These are phyloP conservation scores for Isabelozyma rhagii DNA, from an alignment of 805 yeast genomes.

Conservation along the genomic window DNA sequence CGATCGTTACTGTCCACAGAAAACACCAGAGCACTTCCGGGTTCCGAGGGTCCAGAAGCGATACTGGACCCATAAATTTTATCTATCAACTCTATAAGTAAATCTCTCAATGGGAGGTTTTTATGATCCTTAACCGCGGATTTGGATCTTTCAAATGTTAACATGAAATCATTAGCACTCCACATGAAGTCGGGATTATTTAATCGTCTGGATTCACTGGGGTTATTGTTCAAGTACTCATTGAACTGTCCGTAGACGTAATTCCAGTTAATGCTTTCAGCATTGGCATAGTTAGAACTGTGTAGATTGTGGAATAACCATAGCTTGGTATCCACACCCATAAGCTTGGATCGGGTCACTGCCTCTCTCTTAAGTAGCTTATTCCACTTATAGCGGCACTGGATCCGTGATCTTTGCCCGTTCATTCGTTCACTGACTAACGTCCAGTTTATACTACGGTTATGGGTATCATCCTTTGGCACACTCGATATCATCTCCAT, in stretches of 20 bases:
- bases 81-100: constrained; percentile 12
- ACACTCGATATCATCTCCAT: constrained; percentile 15
- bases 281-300: constrained; percentile 18
- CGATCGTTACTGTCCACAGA: neutral
- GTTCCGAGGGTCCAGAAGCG: neutral
- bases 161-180: constrained; percentile 60
- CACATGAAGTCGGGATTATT: constrained; percentile 27
- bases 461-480: constrained; percentile 33
- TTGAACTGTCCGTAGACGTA: constrained; percentile 10
- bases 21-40: neutral
- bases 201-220: neutral
- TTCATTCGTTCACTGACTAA: constrained; percentile 85
- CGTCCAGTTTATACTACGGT: constrained; percentile 66
- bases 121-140: constrained; percentile 43
- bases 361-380: constrained; percentile 64
- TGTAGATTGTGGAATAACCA: constrained; percentile 37
- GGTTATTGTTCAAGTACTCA: neutral
- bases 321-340: constrained; percentile 29
- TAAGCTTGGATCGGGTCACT: constrained; percentile 23
- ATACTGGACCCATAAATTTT: constrained; percentile 1
- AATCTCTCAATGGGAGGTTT: constrained; percentile 9
- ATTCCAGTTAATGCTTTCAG: constrained; percentile 34
- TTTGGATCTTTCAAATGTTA: constrained; percentile 61
- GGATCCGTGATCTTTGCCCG: constrained; percentile 85
- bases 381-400: constrained; percentile 94